Percentiles rank a stretch among this genome's conserved stretches.
Conservation (phyloP, 129 eudicot species). For the Flaveria bidentis region DNA sequence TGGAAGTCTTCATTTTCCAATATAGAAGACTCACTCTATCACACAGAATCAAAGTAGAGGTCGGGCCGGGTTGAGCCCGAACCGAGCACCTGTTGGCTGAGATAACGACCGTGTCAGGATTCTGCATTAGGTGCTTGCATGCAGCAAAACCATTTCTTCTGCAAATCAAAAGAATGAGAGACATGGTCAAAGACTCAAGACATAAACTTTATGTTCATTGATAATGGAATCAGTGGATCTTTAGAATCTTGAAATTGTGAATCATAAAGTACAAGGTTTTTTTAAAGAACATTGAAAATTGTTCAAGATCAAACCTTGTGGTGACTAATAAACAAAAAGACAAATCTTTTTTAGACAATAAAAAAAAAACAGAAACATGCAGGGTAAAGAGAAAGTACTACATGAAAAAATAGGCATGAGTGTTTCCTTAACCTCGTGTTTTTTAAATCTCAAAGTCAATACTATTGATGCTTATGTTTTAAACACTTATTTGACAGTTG, state of each 20-base stretch:
- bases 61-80: slow-evolving; percentile 6
- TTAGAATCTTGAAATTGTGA: slow-evolving; percentile 9
- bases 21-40: slow-evolving; percentile 29
- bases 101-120: slow-evolving; percentile 42
- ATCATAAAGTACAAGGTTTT: neutral
- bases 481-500: too few relatives aligned
- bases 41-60: slow-evolving; percentile 29
- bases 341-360: neutral
- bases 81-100: slow-evolving; percentile 13
- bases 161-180: slow-evolving; percentile 36
- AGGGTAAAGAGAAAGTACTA: neutral
- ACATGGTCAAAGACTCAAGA: neutral
- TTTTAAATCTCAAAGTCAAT: neutral
- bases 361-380: neutral
- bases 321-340: neutral
- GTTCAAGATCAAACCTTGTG: slow-evolving; percentile 17
- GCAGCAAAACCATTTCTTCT: slow-evolving; percentile 87
- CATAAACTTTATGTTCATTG: neutral
- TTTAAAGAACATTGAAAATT: slow-evolving; percentile 1
- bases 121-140: slow-evolving; percentile 55
- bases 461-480: too few relatives aligned
- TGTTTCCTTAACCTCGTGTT: neutral
- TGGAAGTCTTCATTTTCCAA: slow-evolving; percentile 26
- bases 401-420: neutral
- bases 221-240: neutral